These are phyloP conservation scores for Scedosporium minutisporum DNA, from an alignment of 2,329 filamentous ascomycete species.

Conservation along the genomic window DNA sequence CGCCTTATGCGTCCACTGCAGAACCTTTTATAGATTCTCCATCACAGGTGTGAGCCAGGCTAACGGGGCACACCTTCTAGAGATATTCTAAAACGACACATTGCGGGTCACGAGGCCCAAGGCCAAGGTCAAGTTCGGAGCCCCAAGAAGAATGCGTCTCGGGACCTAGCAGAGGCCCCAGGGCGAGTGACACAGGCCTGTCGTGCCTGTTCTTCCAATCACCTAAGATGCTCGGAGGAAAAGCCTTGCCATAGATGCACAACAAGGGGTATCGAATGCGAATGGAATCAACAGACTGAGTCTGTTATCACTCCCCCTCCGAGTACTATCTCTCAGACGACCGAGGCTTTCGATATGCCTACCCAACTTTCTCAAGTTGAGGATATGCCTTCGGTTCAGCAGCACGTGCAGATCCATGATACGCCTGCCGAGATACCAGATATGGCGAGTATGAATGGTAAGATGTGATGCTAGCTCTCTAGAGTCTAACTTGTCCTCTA, in stretches of 20 bases:
- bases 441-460: background rate
- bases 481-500: background rate
- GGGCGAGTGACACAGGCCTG: slow-evolving; percentile 43
- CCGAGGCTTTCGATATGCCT: background rate
- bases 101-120: slow-evolving; percentile 33
- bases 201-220: slow-evolving; percentile 39
- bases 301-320: slow-evolving; percentile 10
- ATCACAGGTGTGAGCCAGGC: background rate
- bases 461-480: background rate
- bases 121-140: slow-evolving; percentile 29
- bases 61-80: slow-evolving; percentile 9
- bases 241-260: slow-evolving; percentile 46
- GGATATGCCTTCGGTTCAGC: background rate
- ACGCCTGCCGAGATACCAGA: too few relatives aligned
- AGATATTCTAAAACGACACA: slow-evolving; percentile 43
- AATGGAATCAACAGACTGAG: slow-evolving; percentile 16
- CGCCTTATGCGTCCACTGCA: background rate
- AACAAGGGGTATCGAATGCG: slow-evolving; percentile 35
- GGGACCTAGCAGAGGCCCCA: background rate
- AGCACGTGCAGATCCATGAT: background rate
- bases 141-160: slow-evolving; percentile 18
- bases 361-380: background rate
- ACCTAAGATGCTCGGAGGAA: slow-evolving; percentile 44
- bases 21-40: too few relatives aligned
- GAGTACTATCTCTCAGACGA: background rate